Conservation (phyloP, 176 grass and related monocot species). For the Triticum monococcum region DNA sequence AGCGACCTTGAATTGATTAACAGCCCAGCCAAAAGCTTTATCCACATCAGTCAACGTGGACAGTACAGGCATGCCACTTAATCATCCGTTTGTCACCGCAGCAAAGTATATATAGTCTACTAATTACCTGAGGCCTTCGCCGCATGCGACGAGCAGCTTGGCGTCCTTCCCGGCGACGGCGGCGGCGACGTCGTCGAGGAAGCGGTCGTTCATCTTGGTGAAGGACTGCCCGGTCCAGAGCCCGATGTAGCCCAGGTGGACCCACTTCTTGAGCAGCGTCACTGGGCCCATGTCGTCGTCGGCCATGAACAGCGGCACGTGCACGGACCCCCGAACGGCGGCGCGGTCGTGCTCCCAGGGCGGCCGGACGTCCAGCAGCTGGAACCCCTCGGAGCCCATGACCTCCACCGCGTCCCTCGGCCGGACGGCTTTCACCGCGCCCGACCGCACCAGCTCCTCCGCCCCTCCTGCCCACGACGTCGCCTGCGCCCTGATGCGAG, state of each 20-base stretch:
- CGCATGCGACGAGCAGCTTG: conserved; percentile 82
- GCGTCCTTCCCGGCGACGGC: conserved; percentile 50
- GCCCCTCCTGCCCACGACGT: conserved; percentile 36
- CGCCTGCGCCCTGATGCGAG: conserved; percentile 35
- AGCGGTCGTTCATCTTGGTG: conserved; percentile 75
- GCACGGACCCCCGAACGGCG: conserved; percentile 51
- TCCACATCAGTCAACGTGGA: neutral
- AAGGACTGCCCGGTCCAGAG: conserved; percentile 82
- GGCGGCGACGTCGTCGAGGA: conserved; percentile 58
- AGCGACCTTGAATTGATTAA: conserved; percentile 52
- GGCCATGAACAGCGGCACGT: conserved; percentile 67
- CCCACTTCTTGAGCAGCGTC: conserved; percentile 95
- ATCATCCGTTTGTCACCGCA: neutral
- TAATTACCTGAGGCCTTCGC: conserved; percentile 83
- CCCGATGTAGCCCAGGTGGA: conserved; percentile 89
- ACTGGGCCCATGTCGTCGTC: conserved; percentile 57
- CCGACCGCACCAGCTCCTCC: conserved; percentile 65
- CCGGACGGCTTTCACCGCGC: conserved; percentile 55
- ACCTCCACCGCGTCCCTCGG: conserved; percentile 44
- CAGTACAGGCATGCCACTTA: neutral
- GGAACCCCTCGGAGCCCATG: conserved; percentile 56
- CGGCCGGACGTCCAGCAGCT: conserved; percentile 74
- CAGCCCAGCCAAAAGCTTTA: neutral
- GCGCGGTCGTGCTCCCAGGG: conserved; percentile 78
- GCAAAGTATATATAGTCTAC: neutral